Percentiles rank a stretch among this genome's conserved stretches.
Evolutionary conservation across 1,139 yeast species (phyloP).

Genomic region (Sugiyamaella xylanicola): DNA sequence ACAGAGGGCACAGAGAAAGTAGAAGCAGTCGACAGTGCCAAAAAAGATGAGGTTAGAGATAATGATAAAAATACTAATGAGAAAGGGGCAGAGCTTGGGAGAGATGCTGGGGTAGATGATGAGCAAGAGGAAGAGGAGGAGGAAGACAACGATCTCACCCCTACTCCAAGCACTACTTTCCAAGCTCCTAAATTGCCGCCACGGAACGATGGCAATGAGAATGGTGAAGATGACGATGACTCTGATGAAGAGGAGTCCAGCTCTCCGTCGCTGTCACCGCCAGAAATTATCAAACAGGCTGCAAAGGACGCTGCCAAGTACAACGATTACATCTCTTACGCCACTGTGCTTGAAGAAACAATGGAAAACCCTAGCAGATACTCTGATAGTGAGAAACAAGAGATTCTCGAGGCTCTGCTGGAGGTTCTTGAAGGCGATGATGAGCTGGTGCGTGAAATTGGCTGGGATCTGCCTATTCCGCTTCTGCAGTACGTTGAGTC

Average conservation of each 20-base stretch:
- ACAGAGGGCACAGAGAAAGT: no score
- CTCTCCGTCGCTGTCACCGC: slow-evolving; percentile 17
- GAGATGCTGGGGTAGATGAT: neutral
- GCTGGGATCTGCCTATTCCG: slow-evolving; percentile 84
- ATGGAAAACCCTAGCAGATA: slow-evolving; percentile 54
- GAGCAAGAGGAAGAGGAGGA: slow-evolving; percentile 4
- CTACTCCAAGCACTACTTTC: neutral
- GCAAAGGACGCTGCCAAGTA: slow-evolving; percentile 32
- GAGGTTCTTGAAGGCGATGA: slow-evolving; percentile 44
- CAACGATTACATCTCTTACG: slow-evolving; percentile 68
- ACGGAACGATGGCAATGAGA: slow-evolving; percentile 1
- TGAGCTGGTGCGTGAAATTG: slow-evolving; percentile 64
- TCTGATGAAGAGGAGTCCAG: neutral
- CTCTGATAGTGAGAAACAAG: slow-evolving; percentile 52
- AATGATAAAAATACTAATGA: neutral
- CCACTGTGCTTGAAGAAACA: slow-evolving; percentile 68
- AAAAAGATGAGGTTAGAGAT: no score
- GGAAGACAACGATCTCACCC: slow-evolving; percentile 13
- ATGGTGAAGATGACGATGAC: slow-evolving; percentile 1
- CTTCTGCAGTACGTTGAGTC: slow-evolving; percentile 46
- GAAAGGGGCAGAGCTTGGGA: no score
- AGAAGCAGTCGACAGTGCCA: no score
- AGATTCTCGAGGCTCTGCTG: slow-evolving; percentile 48
- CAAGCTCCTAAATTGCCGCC: slow-evolving; percentile 7
- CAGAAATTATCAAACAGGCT: slow-evolving; percentile 32